phyloP scores from a whole-genome alignment of 306 rosid species.

The Quercus gilva region DNA sequence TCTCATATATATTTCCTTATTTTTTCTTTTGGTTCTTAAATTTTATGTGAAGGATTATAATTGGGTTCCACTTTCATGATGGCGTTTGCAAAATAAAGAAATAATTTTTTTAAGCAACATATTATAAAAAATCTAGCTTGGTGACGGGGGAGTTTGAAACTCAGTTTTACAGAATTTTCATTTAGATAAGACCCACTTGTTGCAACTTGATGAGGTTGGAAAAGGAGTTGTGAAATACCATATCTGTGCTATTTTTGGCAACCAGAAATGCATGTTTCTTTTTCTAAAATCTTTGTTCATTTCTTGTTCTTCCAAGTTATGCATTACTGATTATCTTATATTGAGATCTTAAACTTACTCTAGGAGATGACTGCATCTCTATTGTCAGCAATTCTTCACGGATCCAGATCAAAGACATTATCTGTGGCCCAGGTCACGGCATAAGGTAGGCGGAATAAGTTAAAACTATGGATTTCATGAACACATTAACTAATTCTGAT shows the following conservation, averaged over 20 bases:
- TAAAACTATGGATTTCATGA: neutral
- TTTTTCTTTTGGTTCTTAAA: neutral
- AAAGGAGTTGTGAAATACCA: neutral
- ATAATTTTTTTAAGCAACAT: neutral
- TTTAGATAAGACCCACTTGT: neutral
- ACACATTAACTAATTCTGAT: constrained; percentile 13
- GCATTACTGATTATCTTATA: neutral
- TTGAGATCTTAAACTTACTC: constrained; percentile 9
- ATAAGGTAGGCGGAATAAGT: constrained; percentile 58
- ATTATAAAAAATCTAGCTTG: neutral
- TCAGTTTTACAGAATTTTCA: neutral
- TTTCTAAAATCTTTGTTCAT: neutral
- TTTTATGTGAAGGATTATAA: neutral
- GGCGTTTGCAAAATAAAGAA: neutral
- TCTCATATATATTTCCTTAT: neutral
- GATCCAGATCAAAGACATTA: constrained; percentile 55
- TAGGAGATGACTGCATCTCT: constrained; percentile 96
- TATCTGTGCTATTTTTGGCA: neutral
- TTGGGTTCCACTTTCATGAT: neutral
- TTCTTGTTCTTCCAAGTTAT: neutral
- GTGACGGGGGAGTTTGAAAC: neutral
- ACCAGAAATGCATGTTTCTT: neutral
- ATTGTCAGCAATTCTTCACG: constrained; percentile 77
- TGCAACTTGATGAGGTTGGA: too few species aligned
- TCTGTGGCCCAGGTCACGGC: constrained; percentile 96